Evolutionary conservation across 345 rosid species (phyloP).

Genomic region (Rhodamnia rubescens): DNA sequence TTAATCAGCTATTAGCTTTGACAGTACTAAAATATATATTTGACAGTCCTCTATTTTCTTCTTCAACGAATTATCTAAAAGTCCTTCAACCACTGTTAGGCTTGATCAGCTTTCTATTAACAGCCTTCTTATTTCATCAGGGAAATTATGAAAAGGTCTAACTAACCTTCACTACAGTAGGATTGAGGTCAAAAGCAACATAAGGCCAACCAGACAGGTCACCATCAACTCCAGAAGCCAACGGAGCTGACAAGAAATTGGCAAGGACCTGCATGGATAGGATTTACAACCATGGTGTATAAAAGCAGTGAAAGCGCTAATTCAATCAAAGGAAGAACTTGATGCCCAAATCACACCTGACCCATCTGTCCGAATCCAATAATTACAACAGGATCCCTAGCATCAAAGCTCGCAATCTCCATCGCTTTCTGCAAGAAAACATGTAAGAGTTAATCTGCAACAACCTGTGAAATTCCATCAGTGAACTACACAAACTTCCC

Average conservation of each 20-base stretch:
- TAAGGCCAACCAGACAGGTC: constrained; percentile 61
- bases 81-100: not conserved
- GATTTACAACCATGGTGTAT: not conserved
- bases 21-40: not conserved
- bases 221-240: constrained; percentile 58
- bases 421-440: constrained; percentile 28
- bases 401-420: constrained; percentile 53
- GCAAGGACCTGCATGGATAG: constrained; percentile 59
- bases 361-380: constrained; percentile 97
- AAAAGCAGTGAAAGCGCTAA: not conserved
- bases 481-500: not conserved
- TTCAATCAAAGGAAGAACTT: not conserved
- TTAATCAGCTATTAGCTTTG: not conserved
- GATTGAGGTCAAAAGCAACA: constrained; percentile 88
- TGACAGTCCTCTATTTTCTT: not conserved
- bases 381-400: constrained; percentile 77
- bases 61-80: no score
- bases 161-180: constrained; percentile 78
- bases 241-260: constrained; percentile 79
- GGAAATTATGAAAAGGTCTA: not conserved
- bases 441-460: not conserved
- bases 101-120: not conserved
- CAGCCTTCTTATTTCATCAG: not conserved
- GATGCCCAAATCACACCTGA: constrained; percentile 35
- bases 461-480: not conserved